Evolutionary conservation across 768 basidiomycete genomes (phyloP).

Genomic region (Gloeophyllum trabeum): DNA sequence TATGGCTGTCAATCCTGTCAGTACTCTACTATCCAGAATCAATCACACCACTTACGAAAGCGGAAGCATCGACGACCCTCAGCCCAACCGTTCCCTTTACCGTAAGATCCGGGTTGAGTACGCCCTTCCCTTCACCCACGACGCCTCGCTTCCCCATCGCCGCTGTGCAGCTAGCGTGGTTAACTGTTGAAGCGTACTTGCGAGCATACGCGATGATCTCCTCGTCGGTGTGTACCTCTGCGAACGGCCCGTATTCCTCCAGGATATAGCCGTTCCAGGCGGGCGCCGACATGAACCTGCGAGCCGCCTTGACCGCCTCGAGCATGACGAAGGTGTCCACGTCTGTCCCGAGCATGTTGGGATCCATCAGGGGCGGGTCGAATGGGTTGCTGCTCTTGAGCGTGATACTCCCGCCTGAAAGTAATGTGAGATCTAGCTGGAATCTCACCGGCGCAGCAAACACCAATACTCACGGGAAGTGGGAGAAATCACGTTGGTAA

Average conservation of each 20-base stretch:
- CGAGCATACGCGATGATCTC: slow-evolving; percentile 4
- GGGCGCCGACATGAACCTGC: slow-evolving; percentile 16
- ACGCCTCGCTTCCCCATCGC: slow-evolving; percentile 4
- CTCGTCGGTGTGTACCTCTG: slow-evolving; percentile 7
- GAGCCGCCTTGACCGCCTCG: slow-evolving; percentile 14
- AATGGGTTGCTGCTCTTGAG: slow-evolving; percentile 34
- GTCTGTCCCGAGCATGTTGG: slow-evolving; percentile 25
- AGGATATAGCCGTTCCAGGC: slow-evolving; percentile 19
- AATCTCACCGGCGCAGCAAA: too few species aligned
- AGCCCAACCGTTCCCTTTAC: slow-evolving; percentile 8
- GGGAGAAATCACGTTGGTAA: slow-evolving; percentile 5
- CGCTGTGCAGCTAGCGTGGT: slow-evolving; percentile 1
- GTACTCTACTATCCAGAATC: too few species aligned
- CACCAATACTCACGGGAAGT: slow-evolving; percentile 6
- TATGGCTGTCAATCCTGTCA: too few species aligned
- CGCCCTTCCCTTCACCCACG: not conserved
- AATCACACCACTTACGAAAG: slow-evolving; percentile 8
- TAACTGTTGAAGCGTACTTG: not conserved
- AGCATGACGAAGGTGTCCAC: slow-evolving; percentile 21
- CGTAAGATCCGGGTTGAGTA: slow-evolving; percentile 8
- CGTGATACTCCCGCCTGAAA: slow-evolving; percentile 25
- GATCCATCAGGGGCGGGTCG: slow-evolving; percentile 35
- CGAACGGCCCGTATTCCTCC: slow-evolving; percentile 6
- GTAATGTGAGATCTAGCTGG: too few species aligned
- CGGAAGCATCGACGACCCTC: slow-evolving; percentile 8